Base-by-base conservation (phyloP, 1,284 basidiomycete species). In the Cryptococcus deneoformans region DNA sequence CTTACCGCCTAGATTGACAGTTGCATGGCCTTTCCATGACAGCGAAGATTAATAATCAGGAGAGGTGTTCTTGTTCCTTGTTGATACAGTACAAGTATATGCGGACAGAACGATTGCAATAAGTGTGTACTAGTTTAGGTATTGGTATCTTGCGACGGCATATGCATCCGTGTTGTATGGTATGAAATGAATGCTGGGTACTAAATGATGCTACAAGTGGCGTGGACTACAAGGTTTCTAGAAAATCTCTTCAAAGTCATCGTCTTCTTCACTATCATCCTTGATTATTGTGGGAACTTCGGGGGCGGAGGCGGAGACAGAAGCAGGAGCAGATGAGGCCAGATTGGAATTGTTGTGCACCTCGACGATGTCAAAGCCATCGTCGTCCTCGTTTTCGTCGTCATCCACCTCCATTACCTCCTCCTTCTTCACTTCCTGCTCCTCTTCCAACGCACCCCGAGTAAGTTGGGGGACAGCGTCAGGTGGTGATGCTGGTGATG, bases 11-110 rank as follows among this genome's bases (percentile, higher is more conserved):
- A 67, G 76, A 39, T 65, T 79, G 50, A 75, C 72, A 0, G 75
- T 78, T 7, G 76, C 76, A 7, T 79, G 78, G 78, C 75, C 75
- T 9, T 78, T 79, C 71, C 72, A 75, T 56, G 77, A 78, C 35
- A 73, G 71, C 12, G 76, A 78, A 58, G 77, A 77, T 34, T 77
- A 63, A 42, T 46, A 12, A 38, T 37, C n/a, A n/a, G n/a, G n/a
- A n/a, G n/a, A 42, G 11, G 40, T 11, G 40, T 40, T 16, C 7
- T 40, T 20, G 24, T 24, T 24, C 40, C 39, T n/a, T 51, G 14
- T 40, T n/a, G 20, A 38, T 39, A 42, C 29, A 29, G 29, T 11
- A n/a, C 12, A 16, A 35, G 34, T 49, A 35, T 36, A 49, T 24
- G 43, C 16, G n/a, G 43, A 24, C 16, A 12, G 12, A 3, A 42